phyloP scores from a whole-genome alignment of 129 eudicot genomes.

The Scalesia atractyloides region DNA sequence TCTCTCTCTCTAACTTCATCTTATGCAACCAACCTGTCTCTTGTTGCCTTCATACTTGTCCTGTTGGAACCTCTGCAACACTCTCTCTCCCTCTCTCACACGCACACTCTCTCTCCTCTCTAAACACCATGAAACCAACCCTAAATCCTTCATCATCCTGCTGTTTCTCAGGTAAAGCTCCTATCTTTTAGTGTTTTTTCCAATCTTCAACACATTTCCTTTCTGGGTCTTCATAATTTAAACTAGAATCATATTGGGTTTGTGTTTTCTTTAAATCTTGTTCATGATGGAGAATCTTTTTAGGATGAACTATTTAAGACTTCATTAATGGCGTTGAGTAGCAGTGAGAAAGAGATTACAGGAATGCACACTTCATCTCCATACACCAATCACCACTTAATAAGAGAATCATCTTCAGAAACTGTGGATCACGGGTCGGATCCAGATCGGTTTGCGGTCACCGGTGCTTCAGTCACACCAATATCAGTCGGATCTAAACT shows the following conservation, averaged over 20 bases:
- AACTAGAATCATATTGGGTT: constrained; percentile 5
- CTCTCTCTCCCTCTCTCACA: not conserved
- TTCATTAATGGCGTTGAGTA: constrained; percentile 48
- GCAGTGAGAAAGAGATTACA: constrained; percentile 54
- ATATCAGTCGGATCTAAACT: constrained; percentile 60
- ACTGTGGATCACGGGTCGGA: constrained; percentile 43
- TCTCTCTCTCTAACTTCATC: constrained; percentile 44
- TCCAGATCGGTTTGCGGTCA: constrained; percentile 44
- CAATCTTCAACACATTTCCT: not conserved
- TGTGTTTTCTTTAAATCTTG: constrained; percentile 21
- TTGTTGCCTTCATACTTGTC: constrained; percentile 54
- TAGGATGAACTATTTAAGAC: constrained; percentile 13
- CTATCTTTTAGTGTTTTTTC: constrained; percentile 19
- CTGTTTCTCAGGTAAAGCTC: constrained; percentile 31
- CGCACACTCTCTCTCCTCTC: constrained; percentile 16
- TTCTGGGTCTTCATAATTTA: not conserved
- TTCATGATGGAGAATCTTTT: constrained; percentile 19
- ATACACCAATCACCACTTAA: constrained; percentile 30
- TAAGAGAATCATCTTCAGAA: constrained; percentile 43
- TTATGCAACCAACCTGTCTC: constrained; percentile 89
- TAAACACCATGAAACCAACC: constrained; percentile 35
- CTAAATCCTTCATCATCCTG: constrained; percentile 9
- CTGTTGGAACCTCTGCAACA: constrained; percentile 45
- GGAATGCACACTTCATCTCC: constrained; percentile 49
- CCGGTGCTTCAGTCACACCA: constrained; percentile 40